Evolutionary conservation across 371 early-diverging fungal genomes (phyloP).

Genomic region (Ordospora colligata): DNA sequence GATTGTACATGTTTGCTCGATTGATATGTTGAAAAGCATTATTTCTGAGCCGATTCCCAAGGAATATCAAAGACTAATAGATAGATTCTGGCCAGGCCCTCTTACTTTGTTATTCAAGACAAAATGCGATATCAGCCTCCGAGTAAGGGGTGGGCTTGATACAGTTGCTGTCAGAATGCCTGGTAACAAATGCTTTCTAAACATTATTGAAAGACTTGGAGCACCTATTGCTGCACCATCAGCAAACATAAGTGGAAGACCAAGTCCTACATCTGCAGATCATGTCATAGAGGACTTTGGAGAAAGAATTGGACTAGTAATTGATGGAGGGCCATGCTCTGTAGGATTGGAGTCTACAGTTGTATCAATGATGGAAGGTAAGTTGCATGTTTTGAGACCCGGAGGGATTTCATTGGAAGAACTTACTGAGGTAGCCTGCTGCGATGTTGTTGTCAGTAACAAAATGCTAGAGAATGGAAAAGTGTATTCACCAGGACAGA

Average conservation of each 20-base stretch:
- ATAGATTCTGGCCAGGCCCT: conserved; percentile 88
- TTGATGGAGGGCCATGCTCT: conserved; percentile 81
- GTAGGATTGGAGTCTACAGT: conserved; percentile 92
- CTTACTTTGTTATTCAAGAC: conserved; percentile 80
- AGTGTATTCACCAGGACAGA: conserved; percentile 92
- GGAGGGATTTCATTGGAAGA: conserved; percentile 83
- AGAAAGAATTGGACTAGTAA: conserved; percentile 70
- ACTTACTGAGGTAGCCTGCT: conserved; percentile 56
- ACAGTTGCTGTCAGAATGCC: conserved; percentile 90
- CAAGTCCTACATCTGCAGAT: conserved; percentile 78
- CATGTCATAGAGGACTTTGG: conserved; percentile 81
- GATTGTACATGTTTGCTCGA: conserved; percentile 83
- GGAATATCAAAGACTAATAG: conserved; percentile 61
- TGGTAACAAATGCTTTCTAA: conserved; percentile 75
- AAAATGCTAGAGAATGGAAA: neutral
- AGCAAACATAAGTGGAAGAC: conserved; percentile 91
- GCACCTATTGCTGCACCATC: conserved; percentile 93
- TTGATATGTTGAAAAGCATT: conserved; percentile 72
- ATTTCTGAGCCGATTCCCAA: conserved; percentile 60
- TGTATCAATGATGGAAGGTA: conserved; percentile 66
- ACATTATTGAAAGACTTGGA: conserved; percentile 72
- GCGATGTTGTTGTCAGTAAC: conserved; percentile 15
- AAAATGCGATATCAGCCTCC: conserved; percentile 65
- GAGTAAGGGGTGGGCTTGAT: conserved; percentile 73
- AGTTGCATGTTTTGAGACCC: conserved; percentile 79